Evolutionary conservation across 306 rosid genomes (phyloP).

Genomic region (Carpinus fangiana): DNA sequence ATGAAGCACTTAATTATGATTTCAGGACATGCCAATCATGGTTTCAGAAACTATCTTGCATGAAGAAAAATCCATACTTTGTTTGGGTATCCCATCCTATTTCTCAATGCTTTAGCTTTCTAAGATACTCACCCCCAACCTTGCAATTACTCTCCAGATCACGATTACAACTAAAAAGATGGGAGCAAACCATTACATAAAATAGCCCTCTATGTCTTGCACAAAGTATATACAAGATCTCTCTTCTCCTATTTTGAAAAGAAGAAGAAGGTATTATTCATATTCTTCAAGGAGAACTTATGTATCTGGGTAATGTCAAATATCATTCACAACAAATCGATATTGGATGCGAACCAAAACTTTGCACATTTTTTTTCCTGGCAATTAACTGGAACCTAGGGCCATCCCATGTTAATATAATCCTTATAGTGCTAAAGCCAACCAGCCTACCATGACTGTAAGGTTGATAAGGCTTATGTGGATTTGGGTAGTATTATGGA

Average conservation of each 20-base stretch:
- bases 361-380: no score
- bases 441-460: background rate
- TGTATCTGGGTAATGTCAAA: no score
- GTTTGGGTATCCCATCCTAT: background rate
- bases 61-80: background rate
- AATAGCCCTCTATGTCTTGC: background rate
- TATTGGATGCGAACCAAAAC: no score
- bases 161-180: background rate
- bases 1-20: background rate
- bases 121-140: background rate
- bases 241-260: background rate
- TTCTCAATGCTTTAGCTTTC: background rate
- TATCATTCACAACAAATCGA: no score
- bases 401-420: background rate
- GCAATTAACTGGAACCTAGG: no score
- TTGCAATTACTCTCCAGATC: background rate
- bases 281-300: background rate
- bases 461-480: no score
- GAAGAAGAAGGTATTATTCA: background rate
- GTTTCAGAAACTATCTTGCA: background rate
- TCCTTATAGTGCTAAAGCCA: background rate
- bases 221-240: background rate
- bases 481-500: no score
- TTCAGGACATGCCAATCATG: background rate
- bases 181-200: background rate